phyloP scores from a whole-genome alignment of 352 stramenopile genomes.

The Globisporangium spinosum region DNA sequence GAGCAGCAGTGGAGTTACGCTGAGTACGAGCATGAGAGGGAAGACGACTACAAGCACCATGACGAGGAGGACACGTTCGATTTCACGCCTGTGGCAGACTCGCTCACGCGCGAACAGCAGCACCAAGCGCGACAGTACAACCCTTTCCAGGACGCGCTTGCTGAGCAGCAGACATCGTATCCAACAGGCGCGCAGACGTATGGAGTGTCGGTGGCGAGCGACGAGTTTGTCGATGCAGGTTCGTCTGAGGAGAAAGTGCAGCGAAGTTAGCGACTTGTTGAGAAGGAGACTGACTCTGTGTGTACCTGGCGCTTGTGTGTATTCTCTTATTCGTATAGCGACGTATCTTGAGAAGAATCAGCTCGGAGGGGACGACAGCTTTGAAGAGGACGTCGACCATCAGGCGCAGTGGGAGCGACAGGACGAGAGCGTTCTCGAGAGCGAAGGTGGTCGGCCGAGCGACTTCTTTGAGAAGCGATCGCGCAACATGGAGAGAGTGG shows the following conservation, averaged over 20 bases:
- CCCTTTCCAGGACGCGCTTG: conserved; percentile 6
- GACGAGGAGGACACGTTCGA: conserved; percentile 29
- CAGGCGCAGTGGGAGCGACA: conserved; percentile 27
- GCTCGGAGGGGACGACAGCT: conserved; percentile 40
- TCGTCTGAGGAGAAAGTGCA: conserved; percentile 14
- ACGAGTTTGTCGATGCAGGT: conserved; percentile 78
- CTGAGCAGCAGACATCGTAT: conserved; percentile 1
- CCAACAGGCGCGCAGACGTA: conserved; percentile 14
- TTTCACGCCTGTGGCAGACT: conserved; percentile 27
- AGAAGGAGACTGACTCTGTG: not conserved
- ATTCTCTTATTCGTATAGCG: conserved; percentile 18
- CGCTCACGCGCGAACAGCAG: conserved; percentile 21
- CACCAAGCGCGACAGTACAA: not conserved
- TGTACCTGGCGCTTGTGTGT: conserved; percentile 6
- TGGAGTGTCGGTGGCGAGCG: conserved; percentile 28
- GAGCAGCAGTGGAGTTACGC: conserved; percentile 8
- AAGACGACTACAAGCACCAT: not conserved
- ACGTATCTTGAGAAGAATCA: conserved; percentile 49
- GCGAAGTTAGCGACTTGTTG: not conserved
- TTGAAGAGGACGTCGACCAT: conserved; percentile 31
- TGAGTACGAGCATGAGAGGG: not conserved
- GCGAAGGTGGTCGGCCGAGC: conserved; percentile 36
- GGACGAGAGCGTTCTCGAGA: conserved; percentile 21
- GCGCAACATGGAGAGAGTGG: conserved; percentile 65
- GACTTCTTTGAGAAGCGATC: conserved; percentile 74